A percentile compares a stretch with the other conserved stretches of the same genome.
Evolutionary conservation across 257 asterid genomes (phyloP).

Genomic region (Solanum lignicaule): DNA sequence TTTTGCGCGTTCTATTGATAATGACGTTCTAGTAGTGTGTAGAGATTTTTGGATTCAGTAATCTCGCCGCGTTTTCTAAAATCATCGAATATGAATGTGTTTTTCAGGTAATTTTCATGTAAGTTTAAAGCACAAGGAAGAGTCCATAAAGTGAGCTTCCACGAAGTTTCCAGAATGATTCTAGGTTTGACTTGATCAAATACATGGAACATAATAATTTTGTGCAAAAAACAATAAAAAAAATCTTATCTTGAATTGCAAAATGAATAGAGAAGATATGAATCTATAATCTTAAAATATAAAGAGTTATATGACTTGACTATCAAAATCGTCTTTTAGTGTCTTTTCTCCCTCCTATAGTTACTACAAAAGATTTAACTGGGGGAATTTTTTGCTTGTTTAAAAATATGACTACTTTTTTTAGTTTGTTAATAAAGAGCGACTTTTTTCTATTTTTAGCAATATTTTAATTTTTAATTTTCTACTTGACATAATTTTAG

Average conservation of each 20-base stretch:
- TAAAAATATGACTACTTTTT: no score
- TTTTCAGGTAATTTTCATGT: not conserved
- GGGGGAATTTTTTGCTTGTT: no score
- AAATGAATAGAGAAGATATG: no score
- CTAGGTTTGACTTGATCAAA: not conserved
- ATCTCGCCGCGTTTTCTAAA: not conserved
- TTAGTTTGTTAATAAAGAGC: no score
- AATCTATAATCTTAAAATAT: no score
- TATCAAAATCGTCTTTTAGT: not conserved
- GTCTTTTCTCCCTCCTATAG: not conserved
- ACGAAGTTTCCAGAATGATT: not conserved
- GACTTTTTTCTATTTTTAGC: no score
- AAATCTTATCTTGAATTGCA: no score
- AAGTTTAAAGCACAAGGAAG: not conserved
- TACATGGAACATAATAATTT: not conserved
- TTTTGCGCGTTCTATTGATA: not conserved
- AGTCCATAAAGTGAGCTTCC: not conserved
- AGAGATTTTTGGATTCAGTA: not conserved
- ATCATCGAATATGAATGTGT: not conserved
- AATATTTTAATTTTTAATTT: no score
- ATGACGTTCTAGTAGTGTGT: not conserved
- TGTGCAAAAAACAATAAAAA: not conserved
- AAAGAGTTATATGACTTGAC: no score
- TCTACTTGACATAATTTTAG: fast-evolving
- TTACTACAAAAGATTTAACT: no score